Base-by-base conservation (phyloP, 768 basidiomycete species). In the Astraeus odoratus region DNA sequence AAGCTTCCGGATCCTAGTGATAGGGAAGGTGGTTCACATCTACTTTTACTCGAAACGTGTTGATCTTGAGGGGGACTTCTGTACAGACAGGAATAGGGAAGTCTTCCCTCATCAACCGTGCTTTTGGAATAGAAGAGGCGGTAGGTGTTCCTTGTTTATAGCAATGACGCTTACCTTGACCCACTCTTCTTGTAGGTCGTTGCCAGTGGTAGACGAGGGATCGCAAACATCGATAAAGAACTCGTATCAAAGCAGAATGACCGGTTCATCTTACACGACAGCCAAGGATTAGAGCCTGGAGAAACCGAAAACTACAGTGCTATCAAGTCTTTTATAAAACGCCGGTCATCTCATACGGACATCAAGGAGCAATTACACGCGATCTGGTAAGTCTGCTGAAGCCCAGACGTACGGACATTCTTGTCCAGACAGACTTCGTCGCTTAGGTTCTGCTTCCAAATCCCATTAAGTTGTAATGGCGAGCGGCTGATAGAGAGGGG, bases 261-360 rank as follows among this genome's bases (percentile, higher is more conserved):
- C 3, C 31, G 25, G 8, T 46, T 54, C 24, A 36, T 54, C 26
- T 39, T 54, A 8, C 52, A 54, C 12, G 49, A 54, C 13, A 46
- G 52, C 23, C 15, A 26, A 37, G 53, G 52, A 8, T 51, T 54
- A 22, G 52, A 54, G 37, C 18, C 43, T 18, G 49, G 43, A 5
- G 47, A 45, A 8, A 1, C 13, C 15, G 33, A 27, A 12, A 54
- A 36, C 22, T 16, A 45, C 20, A 16, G 36, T 3, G 34, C 24
- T 26, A 43, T 54, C 6, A 29, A 25, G n/a, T 13, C 46, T 5
- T 54, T 54, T 22, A 50, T 54, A 22, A 4, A 51, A 8, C 13
- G 23, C 10, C 39, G 44, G 18, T 42, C 10, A 5, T 9, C 18
- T 5, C 29, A 27, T 37, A n/a, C 26, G 5, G n/a, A 40, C 8